These are phyloP conservation scores for Diplodia sapinea DNA, from an alignment of 2,329 filamentous ascomycete genomes.

Conservation along the genomic window DNA sequence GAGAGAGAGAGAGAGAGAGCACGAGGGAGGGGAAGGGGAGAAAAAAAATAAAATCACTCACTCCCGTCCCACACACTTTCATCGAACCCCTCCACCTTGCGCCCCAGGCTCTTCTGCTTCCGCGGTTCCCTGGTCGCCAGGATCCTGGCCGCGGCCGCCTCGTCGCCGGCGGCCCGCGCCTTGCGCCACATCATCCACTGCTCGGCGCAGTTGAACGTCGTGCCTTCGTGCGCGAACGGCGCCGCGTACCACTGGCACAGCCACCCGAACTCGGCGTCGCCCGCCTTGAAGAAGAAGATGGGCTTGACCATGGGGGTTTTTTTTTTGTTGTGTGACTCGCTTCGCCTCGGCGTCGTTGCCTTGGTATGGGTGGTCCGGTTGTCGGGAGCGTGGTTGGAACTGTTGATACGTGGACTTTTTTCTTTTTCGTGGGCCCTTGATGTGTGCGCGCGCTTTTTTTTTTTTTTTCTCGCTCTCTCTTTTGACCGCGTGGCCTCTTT, in stretches of 20 bases:
- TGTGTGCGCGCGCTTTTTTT: too few species aligned
- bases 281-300: constrained; percentile 48
- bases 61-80: constrained; percentile 57
- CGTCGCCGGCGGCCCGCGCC: constrained; percentile 50
- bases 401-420: too few species aligned
- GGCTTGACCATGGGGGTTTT: background rate
- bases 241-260: constrained; percentile 67
- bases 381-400: too few species aligned
- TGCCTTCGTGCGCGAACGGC: constrained; percentile 52
- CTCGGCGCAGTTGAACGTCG: constrained; percentile 49
- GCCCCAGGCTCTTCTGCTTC: constrained; percentile 61
- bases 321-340: background rate
- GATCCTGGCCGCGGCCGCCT: constrained; percentile 48
- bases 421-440: too few species aligned
- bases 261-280: constrained; percentile 57
- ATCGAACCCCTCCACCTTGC: constrained; percentile 61
- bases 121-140: constrained; percentile 55
- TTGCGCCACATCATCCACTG: constrained; percentile 60
- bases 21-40: background rate
- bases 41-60: background rate
- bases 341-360: too few species aligned
- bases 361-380: too few species aligned
- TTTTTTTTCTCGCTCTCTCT: too few species aligned
- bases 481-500: too few species aligned
- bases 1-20: too few species aligned